Conservation (phyloP, 2,329 filamentous ascomycete species). For the Pseudogymnoascus sp. region DNA sequence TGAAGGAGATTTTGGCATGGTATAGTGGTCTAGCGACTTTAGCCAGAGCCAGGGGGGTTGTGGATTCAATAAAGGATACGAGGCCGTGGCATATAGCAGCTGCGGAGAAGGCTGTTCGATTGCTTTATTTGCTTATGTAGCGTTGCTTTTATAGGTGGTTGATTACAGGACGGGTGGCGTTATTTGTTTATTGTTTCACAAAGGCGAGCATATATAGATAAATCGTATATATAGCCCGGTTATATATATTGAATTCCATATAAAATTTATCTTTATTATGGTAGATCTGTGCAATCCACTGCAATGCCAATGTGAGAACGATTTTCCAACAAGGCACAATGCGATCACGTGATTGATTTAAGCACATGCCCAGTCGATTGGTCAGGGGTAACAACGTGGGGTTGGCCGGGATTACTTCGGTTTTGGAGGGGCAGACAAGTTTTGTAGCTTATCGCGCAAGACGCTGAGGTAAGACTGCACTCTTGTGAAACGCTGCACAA, state of each 20-base stretch:
- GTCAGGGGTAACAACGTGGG: conserved; percentile 6
- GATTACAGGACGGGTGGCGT: neutral
- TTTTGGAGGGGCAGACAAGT: conserved; percentile 10
- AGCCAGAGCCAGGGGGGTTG: conserved; percentile 57
- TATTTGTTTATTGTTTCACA: neutral
- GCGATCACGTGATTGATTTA: neutral
- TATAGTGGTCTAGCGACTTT: conserved; percentile 63
- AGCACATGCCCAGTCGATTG: conserved; percentile 1
- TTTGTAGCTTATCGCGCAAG: conserved; percentile 1
- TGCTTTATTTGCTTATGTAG: conserved; percentile 58
- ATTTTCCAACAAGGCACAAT: neutral
- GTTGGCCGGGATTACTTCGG: neutral
- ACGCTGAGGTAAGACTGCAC: neutral
- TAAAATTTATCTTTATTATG: neutral
- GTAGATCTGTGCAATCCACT: neutral
- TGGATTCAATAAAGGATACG: conserved; percentile 51
- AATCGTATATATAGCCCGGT: neutral
- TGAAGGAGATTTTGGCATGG: conserved; percentile 63
- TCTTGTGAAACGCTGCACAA: neutral
- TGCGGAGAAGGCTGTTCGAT: conserved; percentile 60
- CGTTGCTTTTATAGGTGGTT: conserved; percentile 2
- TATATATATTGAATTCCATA: neutral
- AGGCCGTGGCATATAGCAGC: conserved; percentile 72
- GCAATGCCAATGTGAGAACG: neutral
- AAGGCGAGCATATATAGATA: neutral